A percentile compares a stretch with the other conserved stretches of the same genome.
phyloP scores from a whole-genome alignment of 192 early-diverging fungal genomes.

The Borealophlyctis nickersoniae region DNA sequence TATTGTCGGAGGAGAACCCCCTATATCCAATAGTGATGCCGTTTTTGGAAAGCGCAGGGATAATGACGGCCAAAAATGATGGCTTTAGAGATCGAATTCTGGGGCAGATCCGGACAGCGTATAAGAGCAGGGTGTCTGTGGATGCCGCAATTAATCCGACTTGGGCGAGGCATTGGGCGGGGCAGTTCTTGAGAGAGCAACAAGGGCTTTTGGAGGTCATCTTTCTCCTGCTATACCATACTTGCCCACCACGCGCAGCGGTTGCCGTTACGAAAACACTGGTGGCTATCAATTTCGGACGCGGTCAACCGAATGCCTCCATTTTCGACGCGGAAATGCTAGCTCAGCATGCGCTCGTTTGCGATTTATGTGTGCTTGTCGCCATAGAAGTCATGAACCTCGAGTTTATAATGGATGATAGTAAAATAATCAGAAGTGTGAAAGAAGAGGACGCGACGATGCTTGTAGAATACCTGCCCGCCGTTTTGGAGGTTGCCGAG shows the following conservation, averaged over 20 bases:
- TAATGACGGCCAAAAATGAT: background rate
- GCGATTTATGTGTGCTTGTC: constrained; percentile 34
- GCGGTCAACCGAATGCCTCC: constrained; percentile 33
- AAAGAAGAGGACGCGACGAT: constrained; percentile 4
- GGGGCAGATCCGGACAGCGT: constrained; percentile 22
- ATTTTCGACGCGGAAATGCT: constrained; percentile 32
- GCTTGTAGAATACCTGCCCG: constrained; percentile 7
- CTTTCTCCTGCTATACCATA: constrained; percentile 39
- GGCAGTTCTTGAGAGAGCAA: constrained; percentile 42
- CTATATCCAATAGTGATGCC: background rate
- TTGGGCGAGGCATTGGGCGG: constrained; percentile 34
- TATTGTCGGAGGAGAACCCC: background rate
- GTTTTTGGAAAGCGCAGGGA: background rate
- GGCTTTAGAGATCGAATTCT: constrained; percentile 16
- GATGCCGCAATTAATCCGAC: constrained; percentile 19
- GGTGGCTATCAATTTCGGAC: constrained; percentile 26
- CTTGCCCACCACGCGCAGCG: constrained; percentile 2
- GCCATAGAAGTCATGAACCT: constrained; percentile 28
- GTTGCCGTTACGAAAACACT: constrained; percentile 9
- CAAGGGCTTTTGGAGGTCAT: constrained; percentile 34
- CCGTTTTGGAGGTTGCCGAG: background rate
- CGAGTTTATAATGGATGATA: background rate
- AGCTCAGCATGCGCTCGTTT: constrained; percentile 18
- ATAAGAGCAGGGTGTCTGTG: constrained; percentile 13
- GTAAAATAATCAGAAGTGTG: background rate